Percentiles rank a stretch among this genome's conserved stretches.
These are phyloP conservation scores for Phaeophleospora eucalypticola DNA, from an alignment of 2,329 filamentous ascomycete genomes.

Conservation along the genomic window DNA sequence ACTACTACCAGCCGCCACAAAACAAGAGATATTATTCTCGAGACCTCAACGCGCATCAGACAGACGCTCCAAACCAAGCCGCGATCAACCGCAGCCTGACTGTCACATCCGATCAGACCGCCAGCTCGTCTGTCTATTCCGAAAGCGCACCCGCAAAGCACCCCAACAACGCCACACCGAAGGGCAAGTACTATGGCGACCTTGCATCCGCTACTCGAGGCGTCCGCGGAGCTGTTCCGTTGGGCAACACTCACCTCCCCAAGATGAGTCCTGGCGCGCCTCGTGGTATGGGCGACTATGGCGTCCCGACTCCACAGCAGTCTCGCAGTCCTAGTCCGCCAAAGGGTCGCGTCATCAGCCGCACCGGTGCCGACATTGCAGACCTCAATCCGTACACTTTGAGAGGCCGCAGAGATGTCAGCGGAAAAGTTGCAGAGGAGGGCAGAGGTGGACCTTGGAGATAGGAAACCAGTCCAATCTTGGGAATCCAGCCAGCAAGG, in stretches of 20 bases:
- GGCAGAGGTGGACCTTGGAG: conserved; percentile 45
- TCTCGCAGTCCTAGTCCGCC: conserved; percentile 19
- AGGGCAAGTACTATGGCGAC: conserved; percentile 46
- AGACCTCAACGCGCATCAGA: no score
- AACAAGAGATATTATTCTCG: no score
- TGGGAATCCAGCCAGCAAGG: not conserved
- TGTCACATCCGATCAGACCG: conserved; percentile 24
- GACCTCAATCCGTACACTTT: conserved; percentile 32
- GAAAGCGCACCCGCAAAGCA: conserved; percentile 26
- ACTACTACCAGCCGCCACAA: not conserved
- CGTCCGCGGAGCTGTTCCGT: conserved; percentile 28
- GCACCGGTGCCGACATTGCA: conserved; percentile 45
- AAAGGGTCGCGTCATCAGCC: conserved; percentile 41
- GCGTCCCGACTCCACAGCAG: conserved; percentile 13
- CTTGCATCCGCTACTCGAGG: conserved; percentile 41
- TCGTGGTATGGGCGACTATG: conserved; percentile 9
- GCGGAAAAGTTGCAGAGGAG: conserved; percentile 70
- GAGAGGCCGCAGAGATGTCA: conserved; percentile 57
- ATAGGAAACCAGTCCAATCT: not conserved
- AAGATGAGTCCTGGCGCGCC: conserved; percentile 3
- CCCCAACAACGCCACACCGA: conserved; percentile 32
- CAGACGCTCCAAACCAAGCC: conserved; percentile 12
- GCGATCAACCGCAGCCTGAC: conserved; percentile 32
- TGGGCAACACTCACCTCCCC: conserved; percentile 14
- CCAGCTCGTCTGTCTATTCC: conserved; percentile 32